phyloP scores from a whole-genome alignment of 2,329 filamentous ascomycete genomes.

The Trichophyton schoenleinii region DNA sequence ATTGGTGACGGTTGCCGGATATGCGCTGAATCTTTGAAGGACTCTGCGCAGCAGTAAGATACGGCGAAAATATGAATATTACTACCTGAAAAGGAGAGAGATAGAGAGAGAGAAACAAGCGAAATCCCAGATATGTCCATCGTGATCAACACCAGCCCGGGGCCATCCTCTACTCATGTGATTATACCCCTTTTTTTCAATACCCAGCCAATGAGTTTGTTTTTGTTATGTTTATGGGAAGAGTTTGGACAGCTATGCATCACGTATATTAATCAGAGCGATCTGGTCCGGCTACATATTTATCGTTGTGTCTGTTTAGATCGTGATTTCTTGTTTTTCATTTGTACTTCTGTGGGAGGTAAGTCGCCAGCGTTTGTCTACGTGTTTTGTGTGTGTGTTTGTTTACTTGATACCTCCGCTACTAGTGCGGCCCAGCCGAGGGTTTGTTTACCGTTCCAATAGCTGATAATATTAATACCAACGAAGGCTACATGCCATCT shows the following conservation, averaged over 20 bases:
- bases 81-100: too few relatives aligned
- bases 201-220: neutral
- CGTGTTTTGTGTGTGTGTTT: neutral
- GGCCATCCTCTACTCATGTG: neutral
- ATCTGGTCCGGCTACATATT: neutral
- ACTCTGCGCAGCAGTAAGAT: conserved; percentile 11
- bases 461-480: neutral
- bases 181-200: neutral
- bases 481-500: neutral
- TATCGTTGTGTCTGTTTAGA: neutral
- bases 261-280: neutral
- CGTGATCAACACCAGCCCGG: neutral
- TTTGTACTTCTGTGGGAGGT: neutral
- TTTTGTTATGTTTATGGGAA: neutral
- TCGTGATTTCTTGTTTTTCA: neutral
- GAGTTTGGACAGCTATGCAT: neutral
- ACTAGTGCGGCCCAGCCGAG: neutral
- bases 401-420: neutral
- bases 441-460: neutral
- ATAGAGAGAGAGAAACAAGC: neutral
- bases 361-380: neutral
- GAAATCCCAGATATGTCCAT: neutral
- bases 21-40: conserved; percentile 21
- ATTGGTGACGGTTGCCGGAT: conserved; percentile 36
- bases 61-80: neutral